phyloP scores from a whole-genome alignment of 352 stramenopile species.

The Halophytophthora batemanensis region DNA sequence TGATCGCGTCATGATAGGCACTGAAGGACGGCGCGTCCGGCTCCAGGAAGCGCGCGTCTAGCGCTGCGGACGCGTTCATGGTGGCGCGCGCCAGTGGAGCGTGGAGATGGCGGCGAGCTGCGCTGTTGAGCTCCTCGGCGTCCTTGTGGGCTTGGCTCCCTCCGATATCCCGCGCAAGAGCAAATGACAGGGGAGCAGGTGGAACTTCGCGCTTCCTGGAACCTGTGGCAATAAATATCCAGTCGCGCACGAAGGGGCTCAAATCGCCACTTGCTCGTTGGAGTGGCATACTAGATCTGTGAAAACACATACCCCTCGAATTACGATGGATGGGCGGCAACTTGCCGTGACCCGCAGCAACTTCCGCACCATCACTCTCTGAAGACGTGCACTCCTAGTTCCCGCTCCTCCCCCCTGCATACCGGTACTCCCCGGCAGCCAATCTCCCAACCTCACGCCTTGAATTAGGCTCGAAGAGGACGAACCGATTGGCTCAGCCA shows the following conservation, averaged over 20 bases:
- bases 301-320: neutral
- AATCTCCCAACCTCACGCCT: neutral
- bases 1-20: neutral
- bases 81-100: neutral
- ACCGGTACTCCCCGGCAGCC: neutral
- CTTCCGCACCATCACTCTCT: slow-evolving; percentile 61
- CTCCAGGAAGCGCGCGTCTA: slow-evolving; percentile 12
- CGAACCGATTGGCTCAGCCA: too few relatives aligned
- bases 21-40: neutral
- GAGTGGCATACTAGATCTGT: neutral
- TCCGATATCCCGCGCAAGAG: too few relatives aligned
- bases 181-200: slow-evolving; percentile 2
- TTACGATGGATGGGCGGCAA: neutral
- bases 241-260: neutral
- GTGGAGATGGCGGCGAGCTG: neutral
- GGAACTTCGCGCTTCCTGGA: slow-evolving; percentile 9
- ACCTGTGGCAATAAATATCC: neutral
- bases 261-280: neutral
- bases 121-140: too few relatives aligned
- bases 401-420: neutral
- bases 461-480: too few relatives aligned
- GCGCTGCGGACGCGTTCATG: slow-evolving; percentile 14
- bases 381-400: slow-evolving; percentile 25
- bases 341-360: slow-evolving; percentile 39
- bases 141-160: too few relatives aligned